Evolutionary conservation across 164 flowering plant species (phyloP).

Genomic region (Umbellularia californica): DNA sequence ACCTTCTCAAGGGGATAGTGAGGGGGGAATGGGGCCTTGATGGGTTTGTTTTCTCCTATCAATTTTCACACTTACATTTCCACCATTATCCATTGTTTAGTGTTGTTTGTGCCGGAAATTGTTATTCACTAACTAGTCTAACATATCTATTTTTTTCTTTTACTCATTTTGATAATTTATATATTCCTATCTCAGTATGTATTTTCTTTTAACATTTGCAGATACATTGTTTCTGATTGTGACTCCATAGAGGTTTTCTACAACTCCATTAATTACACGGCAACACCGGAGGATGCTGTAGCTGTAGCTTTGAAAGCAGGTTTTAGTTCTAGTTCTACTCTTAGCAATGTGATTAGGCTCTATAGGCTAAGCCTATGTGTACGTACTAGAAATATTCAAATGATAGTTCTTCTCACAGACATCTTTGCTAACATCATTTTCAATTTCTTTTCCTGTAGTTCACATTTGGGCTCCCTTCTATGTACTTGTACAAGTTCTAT

Average conservation of each 20-base stretch:
- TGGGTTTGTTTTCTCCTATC: conserved; percentile 35
- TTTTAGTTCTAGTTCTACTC: background rate
- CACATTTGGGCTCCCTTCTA: too few species aligned
- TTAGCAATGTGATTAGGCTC: too few species aligned
- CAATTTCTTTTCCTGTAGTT: too few species aligned
- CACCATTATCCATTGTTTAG: background rate
- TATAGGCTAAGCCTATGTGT: too few species aligned
- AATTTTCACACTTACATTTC: background rate
- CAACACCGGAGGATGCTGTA: conserved; percentile 66
- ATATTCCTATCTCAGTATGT: background rate
- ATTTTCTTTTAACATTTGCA: conserved; percentile 12
- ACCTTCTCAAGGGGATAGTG: conserved; percentile 37
- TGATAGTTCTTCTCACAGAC: too few species aligned
- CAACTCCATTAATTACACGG: conserved; percentile 33
- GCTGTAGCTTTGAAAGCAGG: conserved; percentile 65
- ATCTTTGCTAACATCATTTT: too few species aligned
- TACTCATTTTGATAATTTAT: too few species aligned
- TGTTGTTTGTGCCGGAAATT: too few species aligned
- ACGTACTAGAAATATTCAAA: too few species aligned
- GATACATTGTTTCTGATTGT: conserved; percentile 75
- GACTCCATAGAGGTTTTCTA: conserved; percentile 48
- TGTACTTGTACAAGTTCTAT: too few species aligned
- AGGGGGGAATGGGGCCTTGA: conserved; percentile 64
- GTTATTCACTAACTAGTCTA: too few species aligned
- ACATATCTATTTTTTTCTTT: too few species aligned